phyloP scores from a whole-genome alignment of 148 eudicot species.

The Limonium bicolor region DNA sequence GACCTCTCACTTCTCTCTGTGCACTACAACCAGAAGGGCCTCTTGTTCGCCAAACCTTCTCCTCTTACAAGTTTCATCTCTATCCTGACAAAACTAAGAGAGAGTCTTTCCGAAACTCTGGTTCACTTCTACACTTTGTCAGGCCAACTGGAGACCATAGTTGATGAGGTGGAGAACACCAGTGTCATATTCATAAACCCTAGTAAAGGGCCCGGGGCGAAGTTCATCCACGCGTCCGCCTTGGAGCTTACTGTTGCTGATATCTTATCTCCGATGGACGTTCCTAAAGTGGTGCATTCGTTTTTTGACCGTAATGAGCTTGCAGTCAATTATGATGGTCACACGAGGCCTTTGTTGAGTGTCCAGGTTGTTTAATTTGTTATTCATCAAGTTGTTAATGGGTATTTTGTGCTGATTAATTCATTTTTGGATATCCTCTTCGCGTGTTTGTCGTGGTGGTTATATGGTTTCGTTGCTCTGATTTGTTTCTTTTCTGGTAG shows the following conservation, averaged over 20 bases:
- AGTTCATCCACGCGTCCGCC: background rate
- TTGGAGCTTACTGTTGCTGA: background rate
- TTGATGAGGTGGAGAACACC: background rate
- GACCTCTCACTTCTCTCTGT: conserved; percentile 15
- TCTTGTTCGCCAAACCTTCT: conserved; percentile 12
- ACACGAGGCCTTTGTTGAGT: conserved; percentile 2
- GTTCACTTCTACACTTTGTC: background rate
- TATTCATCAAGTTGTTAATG: too few relatives aligned
- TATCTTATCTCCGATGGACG: conserved; percentile 4
- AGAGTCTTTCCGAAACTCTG: background rate
- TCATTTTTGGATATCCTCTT: too few relatives aligned
- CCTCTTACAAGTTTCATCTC: background rate
- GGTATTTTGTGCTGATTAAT: too few relatives aligned
- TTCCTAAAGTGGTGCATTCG: conserved; percentile 2
- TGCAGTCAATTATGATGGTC: conserved; percentile 4
- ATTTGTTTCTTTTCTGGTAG: too few relatives aligned
- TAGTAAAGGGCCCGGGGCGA: conserved; percentile 7
- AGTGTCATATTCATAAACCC: background rate
- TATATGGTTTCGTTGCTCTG: too few relatives aligned
- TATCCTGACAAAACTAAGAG: background rate
- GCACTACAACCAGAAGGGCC: conserved; percentile 30
- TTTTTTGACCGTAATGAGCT: conserved; percentile 9
- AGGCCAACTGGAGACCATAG: background rate
- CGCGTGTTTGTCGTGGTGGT: too few relatives aligned
- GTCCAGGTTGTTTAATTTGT: too few relatives aligned